phyloP scores from a whole-genome alignment of 495 filamentous ascomycete species.

The Bacidia rubella region DNA sequence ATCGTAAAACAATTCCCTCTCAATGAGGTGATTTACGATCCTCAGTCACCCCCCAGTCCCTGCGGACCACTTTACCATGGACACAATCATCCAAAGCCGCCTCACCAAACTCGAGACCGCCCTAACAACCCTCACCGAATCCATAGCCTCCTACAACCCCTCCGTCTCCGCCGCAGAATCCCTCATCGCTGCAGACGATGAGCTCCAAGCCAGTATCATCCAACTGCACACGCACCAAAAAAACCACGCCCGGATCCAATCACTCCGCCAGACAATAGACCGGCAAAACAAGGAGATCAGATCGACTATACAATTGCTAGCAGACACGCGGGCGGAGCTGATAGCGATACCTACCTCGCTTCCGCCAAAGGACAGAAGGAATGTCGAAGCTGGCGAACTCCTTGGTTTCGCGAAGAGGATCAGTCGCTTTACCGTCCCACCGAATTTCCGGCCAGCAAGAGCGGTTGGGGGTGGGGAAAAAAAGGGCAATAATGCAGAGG shows the following conservation, averaged over 20 bases:
- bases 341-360: constrained; percentile 40
- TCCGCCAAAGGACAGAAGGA: constrained; percentile 26
- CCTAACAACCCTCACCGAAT: constrained; percentile 53
- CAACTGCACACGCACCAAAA: constrained; percentile 52
- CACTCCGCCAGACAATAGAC: constrained; percentile 45
- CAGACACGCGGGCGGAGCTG: constrained; percentile 53
- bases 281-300: constrained; percentile 49
- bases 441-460: constrained; percentile 30
- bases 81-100: constrained; percentile 40
- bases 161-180: constrained; percentile 46
- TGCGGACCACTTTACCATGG: constrained; percentile 30
- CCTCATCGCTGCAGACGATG: constrained; percentile 52
- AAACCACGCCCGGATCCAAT: constrained; percentile 48
- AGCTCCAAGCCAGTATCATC: constrained; percentile 43
- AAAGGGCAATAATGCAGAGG: constrained; percentile 10
- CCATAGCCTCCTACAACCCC: constrained; percentile 66
- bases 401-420: constrained; percentile 62
- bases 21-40: no score
- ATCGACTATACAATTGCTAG: constrained; percentile 43
- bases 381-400: constrained; percentile 51
- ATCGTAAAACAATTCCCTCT: no score
- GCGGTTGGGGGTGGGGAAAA: constrained; percentile 3
- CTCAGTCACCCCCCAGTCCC: background rate
- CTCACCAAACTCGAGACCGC: constrained; percentile 58
- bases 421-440: constrained; percentile 56